Percentiles rank a stretch among this genome's conserved stretches.
phyloP scores from a whole-genome alignment of 805 yeast genomes.

The Wickerhamiella galacta region DNA sequence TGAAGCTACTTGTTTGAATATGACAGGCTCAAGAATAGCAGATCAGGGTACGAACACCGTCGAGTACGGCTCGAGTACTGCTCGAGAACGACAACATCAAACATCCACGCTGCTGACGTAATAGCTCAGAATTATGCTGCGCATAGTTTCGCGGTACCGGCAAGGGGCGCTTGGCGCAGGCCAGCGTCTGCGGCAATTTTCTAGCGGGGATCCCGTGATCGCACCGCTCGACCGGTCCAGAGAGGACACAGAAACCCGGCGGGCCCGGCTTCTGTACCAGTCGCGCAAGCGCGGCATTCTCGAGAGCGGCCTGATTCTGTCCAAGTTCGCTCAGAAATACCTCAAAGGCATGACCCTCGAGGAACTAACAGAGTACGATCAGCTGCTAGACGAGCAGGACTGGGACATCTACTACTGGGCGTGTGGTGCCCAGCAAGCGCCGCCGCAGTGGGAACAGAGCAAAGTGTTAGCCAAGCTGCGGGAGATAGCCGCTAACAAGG shows the following conservation, averaged over 20 bases:
- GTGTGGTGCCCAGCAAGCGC: constrained; percentile 56
- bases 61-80: too few relatives aligned
- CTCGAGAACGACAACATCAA: too few relatives aligned
- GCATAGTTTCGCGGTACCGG: too few relatives aligned
- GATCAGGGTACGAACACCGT: too few relatives aligned
- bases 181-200: too few relatives aligned
- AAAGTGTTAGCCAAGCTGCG: constrained; percentile 49
- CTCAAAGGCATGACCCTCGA: constrained; percentile 39
- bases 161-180: too few relatives aligned
- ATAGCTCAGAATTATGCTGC: too few relatives aligned
- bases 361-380: constrained; percentile 72
- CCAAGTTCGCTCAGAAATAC: constrained; percentile 69
- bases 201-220: too few relatives aligned
- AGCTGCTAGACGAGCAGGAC: constrained; percentile 76
- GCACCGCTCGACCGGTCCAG: constrained; percentile 63
- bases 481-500: constrained; percentile 55
- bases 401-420: constrained; percentile 99
- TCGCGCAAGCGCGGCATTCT: constrained; percentile 88
- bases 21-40: too few relatives aligned
- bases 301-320: constrained; percentile 75
- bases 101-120: too few relatives aligned
- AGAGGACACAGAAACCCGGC: constrained; percentile 55
- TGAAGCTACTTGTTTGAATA: too few relatives aligned
- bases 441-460: constrained; percentile 67
- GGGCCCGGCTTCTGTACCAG: constrained; percentile 83